Evolutionary conservation across 164 flowering plant species (phyloP), one percentile per base, ranked within the genome.

Genomic region (Stephania yunnanensis): DNA sequence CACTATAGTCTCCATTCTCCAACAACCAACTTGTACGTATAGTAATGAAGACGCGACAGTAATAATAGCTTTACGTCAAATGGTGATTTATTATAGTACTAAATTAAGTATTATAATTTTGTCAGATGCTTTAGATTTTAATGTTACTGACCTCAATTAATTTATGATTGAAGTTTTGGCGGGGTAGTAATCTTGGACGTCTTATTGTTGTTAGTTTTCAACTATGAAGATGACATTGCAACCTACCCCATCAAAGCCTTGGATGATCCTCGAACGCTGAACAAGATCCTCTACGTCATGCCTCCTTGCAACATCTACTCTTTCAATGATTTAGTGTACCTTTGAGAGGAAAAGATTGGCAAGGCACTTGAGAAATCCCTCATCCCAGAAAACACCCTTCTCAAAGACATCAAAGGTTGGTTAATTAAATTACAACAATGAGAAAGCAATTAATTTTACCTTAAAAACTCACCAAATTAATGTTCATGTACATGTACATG

Each of bases 281-380:
- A 90, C 88, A 89, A 89, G 78, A 80, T 82, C 79, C 81, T 91
- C 66, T 86, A 83, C 81, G 71, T 91, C 69, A 86, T 70, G 74
- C 92, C 95, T 44, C 81, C 91, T 13, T 76, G 73, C 45, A 86
- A 90, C 82, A 81, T 53, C 17, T 75, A 69, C 77, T 86, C 93
- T 5, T 80, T 86, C 82, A 87, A 88, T 61, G 91, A 91, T 11
- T 81, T 91, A 8, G 91, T 87, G 20, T 77, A 87, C 20, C 67
- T 89, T 5, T 89, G 92, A 94, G 94, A 90, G 83, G 87, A 85
- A 74, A 86, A 85, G 82, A 89, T 87, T 6, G 96, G 93, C n/a
- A 88, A 87, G 71, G 86, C 88, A 74, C 85, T 91, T 0, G 89
- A 89, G 68, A 91, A 79, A 77, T 70, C 64, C 36, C 82, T 86